Evolutionary conservation across 805 yeast genomes (phyloP).

Genomic region (Saccharomycopsis fibuligera): DNA sequence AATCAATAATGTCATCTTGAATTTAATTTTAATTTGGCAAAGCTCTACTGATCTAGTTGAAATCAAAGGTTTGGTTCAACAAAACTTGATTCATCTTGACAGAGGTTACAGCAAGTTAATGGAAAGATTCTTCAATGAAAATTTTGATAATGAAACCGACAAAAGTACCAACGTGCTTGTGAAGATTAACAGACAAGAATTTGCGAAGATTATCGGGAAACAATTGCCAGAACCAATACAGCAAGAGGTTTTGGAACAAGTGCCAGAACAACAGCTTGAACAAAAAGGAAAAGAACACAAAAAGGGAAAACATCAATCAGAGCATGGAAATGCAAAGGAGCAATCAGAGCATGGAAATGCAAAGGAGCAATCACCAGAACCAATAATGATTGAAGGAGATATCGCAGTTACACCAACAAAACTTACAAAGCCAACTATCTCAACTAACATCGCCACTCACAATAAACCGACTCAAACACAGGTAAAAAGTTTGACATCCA

Average conservation of each 20-base stretch:
- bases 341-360: not conserved
- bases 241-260: not conserved
- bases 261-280: not conserved
- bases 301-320: not conserved
- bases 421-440: too few species aligned
- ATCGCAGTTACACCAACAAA: not conserved
- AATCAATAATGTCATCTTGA: slow-evolving; percentile 7
- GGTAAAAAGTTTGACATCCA: slow-evolving; percentile 5
- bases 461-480: too few species aligned
- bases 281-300: not conserved
- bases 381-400: not conserved
- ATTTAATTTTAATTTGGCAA: slow-evolving; percentile 13
- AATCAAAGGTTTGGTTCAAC: not conserved
- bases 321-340: too few species aligned
- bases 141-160: slow-evolving; percentile 8
- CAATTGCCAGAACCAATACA: too few species aligned
- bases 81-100: slow-evolving; percentile 4
- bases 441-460: too few species aligned
- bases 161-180: slow-evolving; percentile 5
- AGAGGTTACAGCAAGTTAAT: slow-evolving; percentile 2
- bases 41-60: not conserved
- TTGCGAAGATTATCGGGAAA: slow-evolving; percentile 6
- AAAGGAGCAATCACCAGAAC: not conserved
- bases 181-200: not conserved
- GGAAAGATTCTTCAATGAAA: slow-evolving; percentile 6